Evolutionary conservation across 1,284 basidiomycete genomes (phyloP).

Genomic region (Ceratobasidium sp.): DNA sequence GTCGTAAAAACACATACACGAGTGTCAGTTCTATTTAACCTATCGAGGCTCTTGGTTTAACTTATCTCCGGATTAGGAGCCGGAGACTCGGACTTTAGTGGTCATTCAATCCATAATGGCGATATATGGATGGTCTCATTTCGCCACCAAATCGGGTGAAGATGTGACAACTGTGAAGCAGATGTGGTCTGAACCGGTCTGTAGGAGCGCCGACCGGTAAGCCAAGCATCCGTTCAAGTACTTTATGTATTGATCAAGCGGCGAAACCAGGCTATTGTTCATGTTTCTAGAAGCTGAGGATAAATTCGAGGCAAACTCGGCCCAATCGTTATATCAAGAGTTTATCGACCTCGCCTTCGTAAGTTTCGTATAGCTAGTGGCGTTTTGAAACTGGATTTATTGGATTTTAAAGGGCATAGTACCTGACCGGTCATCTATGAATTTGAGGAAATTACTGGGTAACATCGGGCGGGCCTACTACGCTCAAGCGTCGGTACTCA

Average conservation of each 20-base stretch:
- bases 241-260: neutral
- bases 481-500: neutral
- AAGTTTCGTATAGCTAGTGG: neutral
- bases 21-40: neutral
- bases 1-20: neutral
- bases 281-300: too few relatives aligned
- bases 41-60: neutral
- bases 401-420: neutral
- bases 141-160: neutral
- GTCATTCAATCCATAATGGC: constrained; percentile 8
- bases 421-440: neutral
- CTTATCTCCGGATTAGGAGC: neutral
- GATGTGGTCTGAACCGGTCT: neutral
- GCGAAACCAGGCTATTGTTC: neutral
- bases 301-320: too few relatives aligned
- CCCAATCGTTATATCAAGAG: neutral
- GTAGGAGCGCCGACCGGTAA: neutral
- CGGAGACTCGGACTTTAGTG: neutral
- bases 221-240: neutral
- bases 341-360: constrained; percentile 3
- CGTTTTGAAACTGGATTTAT: neutral
- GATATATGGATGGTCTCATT: constrained; percentile 1
- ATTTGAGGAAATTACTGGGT: neutral
- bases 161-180: neutral
- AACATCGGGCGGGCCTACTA: neutral